Conservation (phyloP, 2,329 filamentous ascomycete species). For the Colletotrichum sp. region DNA sequence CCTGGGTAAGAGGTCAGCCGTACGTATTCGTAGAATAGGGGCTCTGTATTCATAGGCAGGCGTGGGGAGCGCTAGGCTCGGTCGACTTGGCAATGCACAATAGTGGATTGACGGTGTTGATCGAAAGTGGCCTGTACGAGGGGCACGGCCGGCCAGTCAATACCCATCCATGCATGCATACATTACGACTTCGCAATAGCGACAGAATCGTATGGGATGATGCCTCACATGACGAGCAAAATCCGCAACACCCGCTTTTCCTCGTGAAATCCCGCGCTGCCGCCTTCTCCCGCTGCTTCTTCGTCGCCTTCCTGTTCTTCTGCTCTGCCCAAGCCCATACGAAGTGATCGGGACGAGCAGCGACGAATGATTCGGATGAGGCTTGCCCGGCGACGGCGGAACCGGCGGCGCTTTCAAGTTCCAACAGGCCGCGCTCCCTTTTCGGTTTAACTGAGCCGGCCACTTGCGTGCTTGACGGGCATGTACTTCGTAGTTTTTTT, state of each 20-base stretch:
- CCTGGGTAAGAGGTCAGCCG: background rate
- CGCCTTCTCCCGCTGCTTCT: background rate
- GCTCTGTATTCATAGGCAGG: background rate
- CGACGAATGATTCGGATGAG: background rate
- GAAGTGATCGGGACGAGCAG: background rate
- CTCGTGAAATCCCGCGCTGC: background rate
- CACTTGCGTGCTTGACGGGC: background rate
- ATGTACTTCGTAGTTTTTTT: background rate
- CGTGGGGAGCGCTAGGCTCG: background rate
- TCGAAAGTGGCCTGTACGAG: conserved; percentile 9
- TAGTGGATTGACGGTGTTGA: conserved; percentile 1
- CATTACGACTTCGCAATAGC: conserved; percentile 7
- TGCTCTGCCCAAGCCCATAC: background rate
- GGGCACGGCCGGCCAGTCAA: background rate
- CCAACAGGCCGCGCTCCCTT: background rate
- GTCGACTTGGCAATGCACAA: conserved; percentile 12
- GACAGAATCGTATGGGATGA: conserved; percentile 10
- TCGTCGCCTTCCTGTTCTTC: background rate
- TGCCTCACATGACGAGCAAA: conserved; percentile 21
- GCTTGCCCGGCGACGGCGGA: background rate
- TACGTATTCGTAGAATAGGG: background rate
- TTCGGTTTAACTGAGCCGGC: background rate
- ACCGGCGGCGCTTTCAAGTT: background rate
- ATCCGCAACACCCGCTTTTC: conserved; percentile 18
- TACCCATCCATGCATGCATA: conserved; percentile 5